These are phyloP conservation scores for Limnomonas spitsbergensis DNA, from an alignment of 139 green algal genomes.

Conservation along the genomic window DNA sequence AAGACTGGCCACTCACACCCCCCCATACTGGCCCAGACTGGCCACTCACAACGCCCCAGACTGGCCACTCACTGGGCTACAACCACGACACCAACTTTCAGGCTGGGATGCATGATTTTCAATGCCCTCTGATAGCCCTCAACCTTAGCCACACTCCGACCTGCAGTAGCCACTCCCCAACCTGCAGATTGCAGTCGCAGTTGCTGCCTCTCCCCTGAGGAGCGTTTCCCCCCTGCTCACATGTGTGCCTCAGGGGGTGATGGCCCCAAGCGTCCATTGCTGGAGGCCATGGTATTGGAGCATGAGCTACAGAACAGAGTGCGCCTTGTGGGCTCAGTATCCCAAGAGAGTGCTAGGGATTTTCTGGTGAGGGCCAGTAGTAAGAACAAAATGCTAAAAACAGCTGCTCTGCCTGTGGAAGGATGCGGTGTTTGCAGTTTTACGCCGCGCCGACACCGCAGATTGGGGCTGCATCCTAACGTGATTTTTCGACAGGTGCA, in stretches of 20 bases:
- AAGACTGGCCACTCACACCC: too few species aligned
- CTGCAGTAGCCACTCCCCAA: too few species aligned
- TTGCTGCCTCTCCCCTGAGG: too few species aligned
- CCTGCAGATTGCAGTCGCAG: too few species aligned
- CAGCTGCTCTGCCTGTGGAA: neutral
- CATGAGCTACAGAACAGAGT: constrained; percentile 70
- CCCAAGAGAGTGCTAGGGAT: constrained; percentile 52
- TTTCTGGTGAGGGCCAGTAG: constrained; percentile 43
- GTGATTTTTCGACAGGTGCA: constrained; percentile 10
- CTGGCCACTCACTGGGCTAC: too few species aligned
- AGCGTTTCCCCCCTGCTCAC: too few species aligned
- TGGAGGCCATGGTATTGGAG: constrained; percentile 70
- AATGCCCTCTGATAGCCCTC: too few species aligned
- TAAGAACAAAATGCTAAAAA: neutral
- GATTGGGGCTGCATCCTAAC: neutral
- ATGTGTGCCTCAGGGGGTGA: constrained; percentile 89
- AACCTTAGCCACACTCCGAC: too few species aligned
- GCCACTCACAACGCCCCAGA: too few species aligned
- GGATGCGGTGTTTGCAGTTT: neutral
- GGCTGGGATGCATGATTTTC: too few species aligned
- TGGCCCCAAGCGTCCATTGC: constrained; percentile 77
- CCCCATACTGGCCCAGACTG: too few species aligned
- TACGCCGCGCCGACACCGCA: neutral
- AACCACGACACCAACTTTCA: too few species aligned
- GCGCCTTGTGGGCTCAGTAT: constrained; percentile 73